phyloP scores from a whole-genome alignment of 2,329 filamentous ascomycete genomes.

The Atkinsonella texensis region DNA sequence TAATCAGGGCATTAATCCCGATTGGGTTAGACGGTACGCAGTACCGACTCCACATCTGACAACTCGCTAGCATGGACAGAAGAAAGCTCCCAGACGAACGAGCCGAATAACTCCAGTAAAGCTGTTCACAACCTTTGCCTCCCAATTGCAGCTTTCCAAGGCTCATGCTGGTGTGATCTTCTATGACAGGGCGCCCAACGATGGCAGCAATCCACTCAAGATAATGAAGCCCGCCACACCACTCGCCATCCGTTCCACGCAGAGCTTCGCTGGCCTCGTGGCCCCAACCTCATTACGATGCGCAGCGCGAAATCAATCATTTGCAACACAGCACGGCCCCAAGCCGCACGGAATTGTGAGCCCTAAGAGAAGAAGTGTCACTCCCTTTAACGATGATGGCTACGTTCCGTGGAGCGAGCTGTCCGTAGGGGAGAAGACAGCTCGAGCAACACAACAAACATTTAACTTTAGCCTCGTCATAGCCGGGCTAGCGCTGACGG shows the following conservation, averaged over 20 bases:
- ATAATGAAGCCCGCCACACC: slow-evolving; percentile 33
- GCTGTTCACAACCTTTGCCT: too few relatives aligned
- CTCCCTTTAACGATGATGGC: slow-evolving; percentile 77
- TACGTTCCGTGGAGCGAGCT: slow-evolving; percentile 70
- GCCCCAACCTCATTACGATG: not conserved
- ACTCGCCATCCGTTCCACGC: slow-evolving; percentile 22
- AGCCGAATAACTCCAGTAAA: not conserved
- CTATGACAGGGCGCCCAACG: slow-evolving; percentile 6
- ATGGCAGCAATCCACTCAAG: slow-evolving; percentile 25
- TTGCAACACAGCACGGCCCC: slow-evolving; percentile 46
- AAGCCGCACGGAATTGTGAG: slow-evolving; percentile 22
- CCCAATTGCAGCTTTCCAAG: not conserved
- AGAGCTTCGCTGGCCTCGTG: slow-evolving; percentile 14
- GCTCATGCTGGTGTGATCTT: not conserved
- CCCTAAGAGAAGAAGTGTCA: slow-evolving; percentile 57
- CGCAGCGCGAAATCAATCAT: slow-evolving; percentile 25
- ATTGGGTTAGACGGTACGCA: slow-evolving; percentile 12
- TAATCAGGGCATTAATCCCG: slow-evolving; percentile 23
- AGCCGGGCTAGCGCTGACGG: slow-evolving; percentile 64
- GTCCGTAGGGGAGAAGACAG: slow-evolving; percentile 64
- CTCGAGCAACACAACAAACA: slow-evolving; percentile 77
- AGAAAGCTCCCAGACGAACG: not conserved
- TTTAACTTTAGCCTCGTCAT: slow-evolving; percentile 76
- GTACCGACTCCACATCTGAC: slow-evolving; percentile 15
- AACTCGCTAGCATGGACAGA: not conserved